phyloP scores from a whole-genome alignment of 1,284 basidiomycete genomes.

The Trametes hirsuta region DNA sequence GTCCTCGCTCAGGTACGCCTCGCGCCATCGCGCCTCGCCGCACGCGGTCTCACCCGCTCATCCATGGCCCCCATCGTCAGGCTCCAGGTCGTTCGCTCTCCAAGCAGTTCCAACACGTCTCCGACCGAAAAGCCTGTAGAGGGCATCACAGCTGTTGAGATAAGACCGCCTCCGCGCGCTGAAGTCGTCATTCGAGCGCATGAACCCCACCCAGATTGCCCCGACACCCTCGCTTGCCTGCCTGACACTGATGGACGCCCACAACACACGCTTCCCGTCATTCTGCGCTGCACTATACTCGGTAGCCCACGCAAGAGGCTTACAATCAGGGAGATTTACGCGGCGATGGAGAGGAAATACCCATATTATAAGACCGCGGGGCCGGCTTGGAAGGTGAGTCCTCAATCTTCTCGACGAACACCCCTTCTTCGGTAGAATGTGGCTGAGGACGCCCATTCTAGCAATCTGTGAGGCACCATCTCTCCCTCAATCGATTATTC shows the following conservation, averaged over 20 bases:
- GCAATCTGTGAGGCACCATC: slow-evolving; percentile 84
- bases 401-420: slow-evolving; percentile 13
- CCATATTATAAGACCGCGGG: slow-evolving; percentile 77
- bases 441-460: slow-evolving; percentile 35
- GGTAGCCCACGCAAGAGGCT: slow-evolving; percentile 74
- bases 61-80: slow-evolving; percentile 15
- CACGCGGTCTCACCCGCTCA: slow-evolving; percentile 13
- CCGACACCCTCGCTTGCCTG: slow-evolving; percentile 73
- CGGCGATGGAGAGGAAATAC: slow-evolving; percentile 82
- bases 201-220: slow-evolving; percentile 69
- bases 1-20: slow-evolving; percentile 32
- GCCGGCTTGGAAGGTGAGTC: slow-evolving; percentile 75
- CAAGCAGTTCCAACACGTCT: slow-evolving; percentile 26
- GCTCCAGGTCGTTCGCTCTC: slow-evolving; percentile 25
- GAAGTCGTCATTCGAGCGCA: slow-evolving; percentile 26
- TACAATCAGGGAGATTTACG: slow-evolving; percentile 81
- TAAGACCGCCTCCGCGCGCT: slow-evolving; percentile 30
- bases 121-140: slow-evolving; percentile 23
- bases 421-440: slow-evolving; percentile 15
- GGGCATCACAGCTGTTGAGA: slow-evolving; percentile 30
- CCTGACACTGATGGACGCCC: slow-evolving; percentile 76
- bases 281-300: slow-evolving; percentile 78
- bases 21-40: background rate
- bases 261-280: slow-evolving; percentile 80
- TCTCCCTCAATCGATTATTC: slow-evolving; percentile 78